Base-by-base conservation (phyloP, 345 rosid genomes). In the Atalantia buxifolia region DNA sequence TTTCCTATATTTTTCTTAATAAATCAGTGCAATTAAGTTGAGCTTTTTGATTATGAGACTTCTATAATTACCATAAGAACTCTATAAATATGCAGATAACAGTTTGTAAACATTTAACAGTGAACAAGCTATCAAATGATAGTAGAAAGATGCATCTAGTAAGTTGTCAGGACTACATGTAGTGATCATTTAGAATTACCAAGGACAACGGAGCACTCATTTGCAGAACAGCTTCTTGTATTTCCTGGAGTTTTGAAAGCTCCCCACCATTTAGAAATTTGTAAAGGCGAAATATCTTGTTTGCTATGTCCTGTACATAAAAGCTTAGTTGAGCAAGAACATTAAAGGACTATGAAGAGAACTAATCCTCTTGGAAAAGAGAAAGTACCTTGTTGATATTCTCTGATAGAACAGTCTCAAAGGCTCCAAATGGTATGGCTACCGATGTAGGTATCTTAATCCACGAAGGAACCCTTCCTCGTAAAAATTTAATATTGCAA, bases 201-300 rank as follows among this genome's bases (percentile, higher is more conserved):
- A 84, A 72, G 40, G 85, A 63, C 8, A 36, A 53, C 31, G 82
- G 82, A 31, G 83, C 82, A 53, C 33, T 81, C 81, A 80, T 87
- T 66, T 84, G 90, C 66, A 82, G 85, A 79, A 88, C 69, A 69
- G 83, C 87, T 82, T 81, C 88, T 87, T 86, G 86, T 77, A 90
- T 87, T 50, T 80, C 83, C 81, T 80, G 84, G 69, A 86, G 84
- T 75, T 88, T 86, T 73, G 90, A 79, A 66, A 86, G 66, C 73
- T 88, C 87, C 69, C 93, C 89, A 21, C 87, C 86, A 31, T 66
- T 33, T 22, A 86, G 84, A 77, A 76, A 79, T 74, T 83, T 85
- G 61, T 80, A 63, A 40, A 82, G 76, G 71, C 31, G 31, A 38
- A 62, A 73, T 33, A 90, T 84, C 74, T 71, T 87, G 81, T 76